Base-by-base conservation (phyloP, 257 asterid species). In the Ocimum tenuiflorum region DNA sequence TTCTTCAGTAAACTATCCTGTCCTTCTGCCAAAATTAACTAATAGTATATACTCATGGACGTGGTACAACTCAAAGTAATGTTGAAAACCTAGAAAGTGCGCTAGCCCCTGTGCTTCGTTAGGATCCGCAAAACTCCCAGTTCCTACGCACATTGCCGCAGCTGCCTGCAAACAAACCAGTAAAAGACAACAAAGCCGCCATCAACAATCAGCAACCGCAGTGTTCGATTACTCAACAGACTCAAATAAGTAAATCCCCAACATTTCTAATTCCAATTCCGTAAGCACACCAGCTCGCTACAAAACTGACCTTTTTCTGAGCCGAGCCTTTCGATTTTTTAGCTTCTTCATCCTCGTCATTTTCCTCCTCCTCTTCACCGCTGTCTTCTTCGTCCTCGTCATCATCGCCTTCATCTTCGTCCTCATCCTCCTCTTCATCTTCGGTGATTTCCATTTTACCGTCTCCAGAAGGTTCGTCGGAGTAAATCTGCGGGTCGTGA, bases 41-140 rank as follows among this genome's bases (percentile, higher is more conserved):
- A 67, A 60, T 31, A 7, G 36, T 1, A 36, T 43, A 0, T 12
- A 67, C 45, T 7, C 65, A 68, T 13, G 7, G 22, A 59, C 53
- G 69, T 6, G 57, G 8, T 33, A 67, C 67, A 57, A 15, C 48
- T 62, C 6, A 66, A 52, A 39, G 35, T 13, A 71, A 75, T 59
- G 0, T 23, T 36, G 70, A 68, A 71, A 78, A 94, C 97, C 99
- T 84, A 94, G 83, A 78, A 90, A 94, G 77, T 94, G 99, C 17
- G 97, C 95, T 64, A 94, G 82, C 59, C 99, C 99, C 84, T 90
- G 99, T 11, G 95, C 99, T 65, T 90, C 97, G 53, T 78, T 70
- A 77, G 99, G 99, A 83, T 94, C 99, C 60, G 82, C 66, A 71
- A 94, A 88, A 77, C 99, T 94, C 57, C 99, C 99, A 84, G 83